phyloP scores from a whole-genome alignment of 2,329 filamentous ascomycete genomes.

The Aureobasidium leucospermi region DNA sequence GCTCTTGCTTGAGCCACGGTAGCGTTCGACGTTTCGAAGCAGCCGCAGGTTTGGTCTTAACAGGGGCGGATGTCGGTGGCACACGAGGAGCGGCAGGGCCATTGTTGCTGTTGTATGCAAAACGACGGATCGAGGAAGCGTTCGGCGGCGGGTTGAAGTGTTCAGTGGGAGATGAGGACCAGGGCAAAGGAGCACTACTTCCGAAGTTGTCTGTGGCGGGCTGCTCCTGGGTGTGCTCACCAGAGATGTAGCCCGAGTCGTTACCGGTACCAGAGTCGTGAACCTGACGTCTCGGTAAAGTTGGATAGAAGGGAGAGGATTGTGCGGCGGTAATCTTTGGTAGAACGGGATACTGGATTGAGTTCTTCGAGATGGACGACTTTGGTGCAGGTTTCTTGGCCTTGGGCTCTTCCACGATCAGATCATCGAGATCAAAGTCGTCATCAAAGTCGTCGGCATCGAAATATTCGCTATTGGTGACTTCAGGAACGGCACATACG shows the following conservation, averaged over 20 bases:
- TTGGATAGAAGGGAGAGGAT: conserved; percentile 23
- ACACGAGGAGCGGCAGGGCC: background rate
- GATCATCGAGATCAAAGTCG: conserved; percentile 62
- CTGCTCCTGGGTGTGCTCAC: conserved; percentile 5
- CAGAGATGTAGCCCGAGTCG: conserved; percentile 23
- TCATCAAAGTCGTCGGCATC: conserved; percentile 82
- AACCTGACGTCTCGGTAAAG: conserved; percentile 22
- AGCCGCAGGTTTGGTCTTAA: conserved; percentile 26
- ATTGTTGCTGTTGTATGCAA: conserved; percentile 14
- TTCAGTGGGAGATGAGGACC: conserved; percentile 50
- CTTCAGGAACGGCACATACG: conserved; percentile 20
- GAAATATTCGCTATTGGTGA: conserved; percentile 48
- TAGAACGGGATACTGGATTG: conserved; percentile 36
- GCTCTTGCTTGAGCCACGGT: conserved; percentile 47
- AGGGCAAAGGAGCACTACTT: conserved; percentile 57
- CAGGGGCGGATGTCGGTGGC: background rate
- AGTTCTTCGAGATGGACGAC: conserved; percentile 12
- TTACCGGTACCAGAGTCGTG: background rate
- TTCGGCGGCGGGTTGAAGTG: conserved; percentile 32
- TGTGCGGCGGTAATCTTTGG: conserved; percentile 24
- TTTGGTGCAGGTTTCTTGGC: conserved; percentile 8
- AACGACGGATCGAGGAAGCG: conserved; percentile 16
- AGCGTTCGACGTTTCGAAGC: conserved; percentile 56
- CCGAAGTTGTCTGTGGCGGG: conserved; percentile 25
- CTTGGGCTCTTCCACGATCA: conserved; percentile 49